These are phyloP conservation scores for Rozella allomycis DNA, from an alignment of 371 early-diverging fungal species.

Conservation along the genomic window DNA sequence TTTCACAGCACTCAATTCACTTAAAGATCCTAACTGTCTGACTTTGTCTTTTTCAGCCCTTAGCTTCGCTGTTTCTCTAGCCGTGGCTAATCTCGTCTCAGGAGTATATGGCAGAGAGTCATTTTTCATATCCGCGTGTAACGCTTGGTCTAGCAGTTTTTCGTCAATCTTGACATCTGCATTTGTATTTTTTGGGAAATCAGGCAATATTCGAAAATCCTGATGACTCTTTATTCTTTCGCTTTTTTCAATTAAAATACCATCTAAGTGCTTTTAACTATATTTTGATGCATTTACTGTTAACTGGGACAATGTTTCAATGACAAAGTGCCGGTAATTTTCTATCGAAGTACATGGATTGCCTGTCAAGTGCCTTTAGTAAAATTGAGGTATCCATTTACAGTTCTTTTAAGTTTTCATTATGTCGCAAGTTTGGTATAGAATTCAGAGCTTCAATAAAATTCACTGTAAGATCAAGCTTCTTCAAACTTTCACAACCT, in stretches of 20 bases:
- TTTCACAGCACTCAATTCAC: neutral
- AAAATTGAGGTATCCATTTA: slow-evolving; percentile 3
- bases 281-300: slow-evolving; percentile 5
- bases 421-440: slow-evolving; percentile 11
- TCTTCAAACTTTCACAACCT: slow-evolving; percentile 20
- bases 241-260: too few species aligned
- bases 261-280: too few species aligned
- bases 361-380: slow-evolving; percentile 17
- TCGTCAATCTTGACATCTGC: too few species aligned
- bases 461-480: slow-evolving; percentile 29
- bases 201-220: too few species aligned
- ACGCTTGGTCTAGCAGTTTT: too few species aligned
- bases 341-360: slow-evolving; percentile 17
- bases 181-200: too few species aligned
- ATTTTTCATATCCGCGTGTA: too few species aligned
- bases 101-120: slow-evolving; percentile 20
- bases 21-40: slow-evolving; percentile 3
- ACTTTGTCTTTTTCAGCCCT: slow-evolving; percentile 6
- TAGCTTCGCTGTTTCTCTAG: slow-evolving; percentile 15
- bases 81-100: slow-evolving; percentile 17
- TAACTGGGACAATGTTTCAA: slow-evolving; percentile 20
- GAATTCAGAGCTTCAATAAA: slow-evolving; percentile 19
- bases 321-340: slow-evolving; percentile 21
- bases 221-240: too few species aligned
- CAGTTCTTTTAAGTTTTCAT: slow-evolving; percentile 16